phyloP scores from a whole-genome alignment of 257 asterid species.

The Salvia hispanica region DNA sequence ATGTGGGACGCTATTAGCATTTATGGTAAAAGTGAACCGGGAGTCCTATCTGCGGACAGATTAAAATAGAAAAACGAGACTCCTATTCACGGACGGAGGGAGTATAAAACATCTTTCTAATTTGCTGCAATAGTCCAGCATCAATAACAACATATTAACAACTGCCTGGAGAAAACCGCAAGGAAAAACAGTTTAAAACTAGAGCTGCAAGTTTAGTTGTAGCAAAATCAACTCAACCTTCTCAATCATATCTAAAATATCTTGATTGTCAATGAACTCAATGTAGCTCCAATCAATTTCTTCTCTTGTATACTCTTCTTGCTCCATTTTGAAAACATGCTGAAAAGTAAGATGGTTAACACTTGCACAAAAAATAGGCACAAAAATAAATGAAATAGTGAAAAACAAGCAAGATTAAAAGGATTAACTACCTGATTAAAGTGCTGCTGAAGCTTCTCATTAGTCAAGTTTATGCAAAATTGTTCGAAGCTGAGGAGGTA shows the following conservation, averaged over 20 bases:
- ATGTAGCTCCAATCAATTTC: conserved; percentile 99
- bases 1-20: too few species aligned
- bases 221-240: conserved; percentile 55
- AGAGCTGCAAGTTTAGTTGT: conserved; percentile 12
- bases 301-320: conserved; percentile 98
- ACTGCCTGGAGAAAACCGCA: background rate
- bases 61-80: too few species aligned
- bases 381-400: background rate
- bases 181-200: conserved; percentile 12
- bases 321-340: conserved; percentile 99
- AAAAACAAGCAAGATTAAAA: conserved; percentile 1
- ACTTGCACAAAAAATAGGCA: too few species aligned
- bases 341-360: conserved; percentile 39
- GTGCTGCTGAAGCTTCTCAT: conserved; percentile 99
- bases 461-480: conserved; percentile 93
- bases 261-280: conserved; percentile 98
- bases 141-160: background rate
- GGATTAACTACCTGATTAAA: conserved; percentile 80
- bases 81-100: too few species aligned
- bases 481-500: conserved; percentile 81
- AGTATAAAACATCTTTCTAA: too few species aligned
- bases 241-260: conserved; percentile 88
- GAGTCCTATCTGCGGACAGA: too few species aligned
- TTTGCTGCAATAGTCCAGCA: background rate
- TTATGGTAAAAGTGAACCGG: too few species aligned